These are phyloP conservation scores for Hansfordia pulvinata DNA, from an alignment of 2,329 filamentous ascomycete genomes.

Conservation along the genomic window DNA sequence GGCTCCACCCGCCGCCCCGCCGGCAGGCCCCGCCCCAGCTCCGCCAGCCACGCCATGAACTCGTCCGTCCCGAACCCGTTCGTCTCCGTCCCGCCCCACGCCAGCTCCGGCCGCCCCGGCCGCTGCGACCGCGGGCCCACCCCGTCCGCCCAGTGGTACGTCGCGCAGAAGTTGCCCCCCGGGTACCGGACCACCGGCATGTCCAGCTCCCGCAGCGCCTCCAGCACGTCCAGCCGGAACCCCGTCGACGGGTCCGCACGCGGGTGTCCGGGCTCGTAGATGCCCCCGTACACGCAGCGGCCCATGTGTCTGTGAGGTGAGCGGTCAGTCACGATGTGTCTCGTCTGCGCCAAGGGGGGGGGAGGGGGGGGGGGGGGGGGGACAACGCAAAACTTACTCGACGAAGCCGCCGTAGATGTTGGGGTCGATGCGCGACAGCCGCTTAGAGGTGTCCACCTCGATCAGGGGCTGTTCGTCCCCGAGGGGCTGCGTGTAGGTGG, in stretches of 20 bases:
- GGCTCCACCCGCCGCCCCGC: constrained; percentile 62
- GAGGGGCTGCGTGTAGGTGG: constrained; percentile 56
- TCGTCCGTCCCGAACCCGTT: constrained; percentile 80
- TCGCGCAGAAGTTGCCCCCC: constrained; percentile 74
- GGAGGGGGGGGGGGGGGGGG: not conserved
- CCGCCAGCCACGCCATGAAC: constrained; percentile 69
- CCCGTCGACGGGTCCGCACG: constrained; percentile 64
- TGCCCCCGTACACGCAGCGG: constrained; percentile 75
- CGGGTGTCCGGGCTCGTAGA: constrained; percentile 64
- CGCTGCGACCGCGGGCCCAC: constrained; percentile 60
- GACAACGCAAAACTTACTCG: constrained; percentile 60
- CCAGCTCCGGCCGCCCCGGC: constrained; percentile 55
- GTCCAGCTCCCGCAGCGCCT: constrained; percentile 58
- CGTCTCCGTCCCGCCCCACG: constrained; percentile 64
- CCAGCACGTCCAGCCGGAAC: constrained; percentile 68
- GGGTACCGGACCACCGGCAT: constrained; percentile 70
- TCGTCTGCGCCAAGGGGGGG: not conserved
- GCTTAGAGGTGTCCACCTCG: constrained; percentile 48
- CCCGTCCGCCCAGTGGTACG: constrained; percentile 76
- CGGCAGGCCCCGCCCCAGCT: constrained; percentile 45
- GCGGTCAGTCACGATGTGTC: not conserved
- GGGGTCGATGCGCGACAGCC: constrained; percentile 60
- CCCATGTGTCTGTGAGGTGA: constrained; percentile 58
- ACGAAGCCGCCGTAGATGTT: constrained; percentile 79
- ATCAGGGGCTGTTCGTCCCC: constrained; percentile 50